A percentile compares a stretch with the other conserved stretches of the same genome.
Conservation (phyloP, 257 asterid species). For the Verbascum thapsus region DNA sequence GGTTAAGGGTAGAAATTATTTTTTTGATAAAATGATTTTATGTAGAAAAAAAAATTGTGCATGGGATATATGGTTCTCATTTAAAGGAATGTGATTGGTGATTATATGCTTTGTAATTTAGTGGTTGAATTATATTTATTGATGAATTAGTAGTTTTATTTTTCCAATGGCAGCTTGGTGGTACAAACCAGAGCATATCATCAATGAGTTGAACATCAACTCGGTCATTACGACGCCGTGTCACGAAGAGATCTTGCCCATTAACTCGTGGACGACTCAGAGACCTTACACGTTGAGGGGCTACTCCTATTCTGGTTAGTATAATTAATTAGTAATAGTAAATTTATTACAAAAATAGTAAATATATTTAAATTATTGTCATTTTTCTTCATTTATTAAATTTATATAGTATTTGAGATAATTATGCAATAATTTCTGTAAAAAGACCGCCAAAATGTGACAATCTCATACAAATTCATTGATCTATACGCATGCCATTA, state of each 20-base stretch:
- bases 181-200: conserved; percentile 85
- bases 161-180: conserved; percentile 73
- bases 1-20: no score
- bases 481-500: conserved; percentile 5
- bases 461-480: conserved; percentile 17
- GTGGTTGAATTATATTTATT: neutral
- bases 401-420: conserved; percentile 22
- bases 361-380: no score
- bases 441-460: conserved; percentile 21
- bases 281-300: conserved; percentile 84
- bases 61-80: conserved; percentile 8
- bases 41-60: no score
- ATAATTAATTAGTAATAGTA: no score
- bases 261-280: conserved; percentile 85
- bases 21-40: no score
- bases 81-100: conserved; percentile 1
- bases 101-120: neutral
- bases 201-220: conserved; percentile 89
- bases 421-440: conserved; percentile 20
- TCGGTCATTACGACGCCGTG: conserved; percentile 92
- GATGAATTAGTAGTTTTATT: no score
- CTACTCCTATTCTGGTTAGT: conserved; percentile 80
- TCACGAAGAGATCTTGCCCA: conserved; percentile 86
- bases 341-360: no score
- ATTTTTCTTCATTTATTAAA: no score